Evolutionary conservation across 176 grass and related monocot species (phyloP).

Genomic region (Otatea glauca): DNA sequence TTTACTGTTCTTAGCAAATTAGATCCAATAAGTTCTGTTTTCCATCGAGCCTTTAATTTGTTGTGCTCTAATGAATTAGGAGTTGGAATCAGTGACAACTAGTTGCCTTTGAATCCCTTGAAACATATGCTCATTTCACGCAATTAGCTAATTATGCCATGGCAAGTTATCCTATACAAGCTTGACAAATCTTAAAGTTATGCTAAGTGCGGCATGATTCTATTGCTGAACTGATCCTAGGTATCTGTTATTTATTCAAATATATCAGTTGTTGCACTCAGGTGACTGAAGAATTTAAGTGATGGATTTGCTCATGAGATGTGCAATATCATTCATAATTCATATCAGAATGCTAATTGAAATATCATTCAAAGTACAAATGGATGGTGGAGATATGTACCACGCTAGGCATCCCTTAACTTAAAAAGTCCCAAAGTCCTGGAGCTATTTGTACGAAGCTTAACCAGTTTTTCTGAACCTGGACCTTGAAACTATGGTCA

Average conservation of each 20-base stretch:
- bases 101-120: not conserved
- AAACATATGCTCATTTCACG: not conserved
- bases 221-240: not conserved
- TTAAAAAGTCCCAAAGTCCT: not conserved
- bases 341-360: constrained; percentile 11
- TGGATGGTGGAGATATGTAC: constrained; percentile 4
- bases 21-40: not conserved
- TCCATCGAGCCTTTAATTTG: not conserved
- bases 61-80: not conserved
- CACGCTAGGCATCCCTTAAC: not conserved
- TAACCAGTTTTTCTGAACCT: not conserved
- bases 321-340: constrained; percentile 4
- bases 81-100: not conserved
- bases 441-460: not conserved
- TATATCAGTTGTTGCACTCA: not conserved
- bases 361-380: constrained; percentile 2
- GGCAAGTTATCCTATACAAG: constrained; percentile 15
- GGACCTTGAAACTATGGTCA: constrained; percentile 5
- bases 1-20: not conserved
- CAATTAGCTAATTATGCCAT: constrained; percentile 2
- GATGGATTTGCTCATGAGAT: constrained; percentile 1
- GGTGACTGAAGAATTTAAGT: not conserved
- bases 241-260: not conserved
- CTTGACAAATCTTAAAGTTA: not conserved
- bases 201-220: not conserved